Conservation (phyloP, 2,329 filamentous ascomycete species). For the Cadophora luteo-olivacea region DNA sequence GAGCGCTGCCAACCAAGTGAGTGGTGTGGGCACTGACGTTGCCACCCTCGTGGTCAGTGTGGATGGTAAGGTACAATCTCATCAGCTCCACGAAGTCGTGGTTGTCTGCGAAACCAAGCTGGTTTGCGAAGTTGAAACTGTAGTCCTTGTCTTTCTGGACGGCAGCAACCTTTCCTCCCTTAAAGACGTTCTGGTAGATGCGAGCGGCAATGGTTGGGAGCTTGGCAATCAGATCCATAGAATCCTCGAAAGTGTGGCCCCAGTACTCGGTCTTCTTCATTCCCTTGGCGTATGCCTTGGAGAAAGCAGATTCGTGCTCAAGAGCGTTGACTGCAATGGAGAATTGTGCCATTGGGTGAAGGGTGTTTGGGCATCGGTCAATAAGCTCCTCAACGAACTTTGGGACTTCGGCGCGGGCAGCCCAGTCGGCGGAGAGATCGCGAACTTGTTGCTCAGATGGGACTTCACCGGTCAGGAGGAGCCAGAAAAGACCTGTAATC, state of each 20-base stretch:
- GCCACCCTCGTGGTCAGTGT: conserved; percentile 99
- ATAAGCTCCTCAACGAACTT: conserved; percentile 99
- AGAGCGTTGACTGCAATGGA: conserved; percentile 96
- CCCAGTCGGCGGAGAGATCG: conserved; percentile 98
- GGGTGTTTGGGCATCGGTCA: conserved; percentile 98
- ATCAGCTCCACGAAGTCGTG: conserved; percentile 97
- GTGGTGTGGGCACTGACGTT: conserved; percentile 99
- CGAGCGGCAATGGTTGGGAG: conserved; percentile 96
- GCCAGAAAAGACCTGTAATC: conserved; percentile 89
- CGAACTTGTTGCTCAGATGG: conserved; percentile 98
- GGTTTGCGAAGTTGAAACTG: conserved; percentile 99
- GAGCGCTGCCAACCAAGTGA: conserved; percentile 93
- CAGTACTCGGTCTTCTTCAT: conserved; percentile 99
- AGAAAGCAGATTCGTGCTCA: conserved; percentile 96
- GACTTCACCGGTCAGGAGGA: conserved; percentile 97
- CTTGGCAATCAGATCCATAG: conserved; percentile 99
- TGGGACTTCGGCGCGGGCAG: conserved; percentile 93
- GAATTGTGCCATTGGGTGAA: conserved; percentile 99
- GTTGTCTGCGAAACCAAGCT: conserved; percentile 96
- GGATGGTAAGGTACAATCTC: conserved; percentile 99
- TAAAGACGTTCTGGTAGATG: conserved; percentile 99
- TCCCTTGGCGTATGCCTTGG: conserved; percentile 98
- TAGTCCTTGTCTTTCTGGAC: conserved; percentile 99
- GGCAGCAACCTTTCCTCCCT: conserved; percentile 96
- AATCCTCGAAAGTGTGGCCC: conserved; percentile 99